Evolutionary conservation across 2,329 filamentous ascomycete species (phyloP).

Genomic region (Apiospora arundinis): DNA sequence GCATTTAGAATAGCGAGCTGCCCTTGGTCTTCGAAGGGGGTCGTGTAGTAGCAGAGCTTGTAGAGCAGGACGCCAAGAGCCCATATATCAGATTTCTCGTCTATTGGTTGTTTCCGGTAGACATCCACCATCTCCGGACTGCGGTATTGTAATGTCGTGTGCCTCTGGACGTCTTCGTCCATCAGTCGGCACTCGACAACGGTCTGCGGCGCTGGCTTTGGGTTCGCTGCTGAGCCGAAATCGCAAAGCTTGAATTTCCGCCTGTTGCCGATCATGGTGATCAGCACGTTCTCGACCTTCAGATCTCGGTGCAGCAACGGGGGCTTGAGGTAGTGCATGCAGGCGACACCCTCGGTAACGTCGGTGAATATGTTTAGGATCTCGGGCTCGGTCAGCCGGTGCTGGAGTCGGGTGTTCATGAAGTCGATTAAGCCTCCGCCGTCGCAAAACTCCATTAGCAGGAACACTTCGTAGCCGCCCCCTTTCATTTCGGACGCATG

Average conservation of each 20-base stretch:
- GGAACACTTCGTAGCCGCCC: constrained; percentile 95
- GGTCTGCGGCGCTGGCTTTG: constrained; percentile 82
- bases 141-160: constrained; percentile 96
- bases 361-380: constrained; percentile 97
- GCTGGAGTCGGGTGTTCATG: constrained; percentile 98
- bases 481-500: constrained; percentile 93
- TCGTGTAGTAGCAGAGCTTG: constrained; percentile 99
- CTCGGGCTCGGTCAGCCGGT: constrained; percentile 95
- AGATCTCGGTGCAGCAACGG: constrained; percentile 91
- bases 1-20: constrained; percentile 97
- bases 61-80: constrained; percentile 93
- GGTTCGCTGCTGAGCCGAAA: constrained; percentile 90
- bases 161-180: constrained; percentile 95
- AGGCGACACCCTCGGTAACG: constrained; percentile 93
- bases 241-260: constrained; percentile 95
- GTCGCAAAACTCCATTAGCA: constrained; percentile 97
- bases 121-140: constrained; percentile 99
- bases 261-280: constrained; percentile 70
- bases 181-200: constrained; percentile 89
- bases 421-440: constrained; percentile 98
- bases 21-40: constrained; percentile 96
- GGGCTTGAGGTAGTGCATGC: constrained; percentile 98
- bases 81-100: constrained; percentile 99
- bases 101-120: constrained; percentile 93
- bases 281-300: constrained; percentile 98